phyloP scores from a whole-genome alignment of 495 filamentous ascomycete species.

The Endocarpon pusillum region DNA sequence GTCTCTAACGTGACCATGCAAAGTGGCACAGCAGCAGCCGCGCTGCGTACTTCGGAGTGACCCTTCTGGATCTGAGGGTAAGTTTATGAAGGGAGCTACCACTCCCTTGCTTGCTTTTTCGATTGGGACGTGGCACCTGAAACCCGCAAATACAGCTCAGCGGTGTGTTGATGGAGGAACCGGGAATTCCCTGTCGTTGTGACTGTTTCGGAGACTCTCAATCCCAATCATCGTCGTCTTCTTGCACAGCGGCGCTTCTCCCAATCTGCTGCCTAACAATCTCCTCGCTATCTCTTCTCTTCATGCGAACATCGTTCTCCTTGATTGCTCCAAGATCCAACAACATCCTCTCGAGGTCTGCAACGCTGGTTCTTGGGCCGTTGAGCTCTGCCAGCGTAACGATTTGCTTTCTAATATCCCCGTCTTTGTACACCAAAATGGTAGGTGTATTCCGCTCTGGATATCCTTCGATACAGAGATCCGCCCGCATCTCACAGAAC shows the following conservation, averaged over 20 bases:
- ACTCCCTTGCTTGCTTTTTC: too few relatives aligned
- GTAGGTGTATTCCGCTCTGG: conserved; percentile 90
- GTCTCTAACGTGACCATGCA: too few relatives aligned
- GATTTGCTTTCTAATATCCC: conserved; percentile 76
- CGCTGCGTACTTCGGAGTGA: too few relatives aligned
- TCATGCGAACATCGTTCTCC: conserved; percentile 58
- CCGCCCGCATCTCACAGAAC: conserved; percentile 88
- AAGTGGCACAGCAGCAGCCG: too few relatives aligned
- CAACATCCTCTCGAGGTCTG: conserved; percentile 60
- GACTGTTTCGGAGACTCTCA: conserved; percentile 19
- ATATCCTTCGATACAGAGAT: conserved; percentile 92
- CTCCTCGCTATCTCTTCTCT: conserved; percentile 37
- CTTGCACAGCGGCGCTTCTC: conserved; percentile 23
- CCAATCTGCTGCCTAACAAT: conserved; percentile 23
- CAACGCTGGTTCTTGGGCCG: conserved; percentile 49
- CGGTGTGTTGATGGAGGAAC: too few relatives aligned
- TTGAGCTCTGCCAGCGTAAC: conserved; percentile 68
- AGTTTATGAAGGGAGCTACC: too few relatives aligned
- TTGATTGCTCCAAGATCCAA: conserved; percentile 65
- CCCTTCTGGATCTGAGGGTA: too few relatives aligned
- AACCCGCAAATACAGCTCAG: too few relatives aligned
- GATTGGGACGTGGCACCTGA: too few relatives aligned
- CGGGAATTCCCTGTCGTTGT: too few relatives aligned
- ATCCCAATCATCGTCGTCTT: conserved; percentile 71
- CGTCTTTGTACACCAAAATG: conserved; percentile 79